These are phyloP conservation scores for Cokeromyces recurvatus DNA, from an alignment of 371 early-diverging fungal genomes.

Conservation along the genomic window DNA sequence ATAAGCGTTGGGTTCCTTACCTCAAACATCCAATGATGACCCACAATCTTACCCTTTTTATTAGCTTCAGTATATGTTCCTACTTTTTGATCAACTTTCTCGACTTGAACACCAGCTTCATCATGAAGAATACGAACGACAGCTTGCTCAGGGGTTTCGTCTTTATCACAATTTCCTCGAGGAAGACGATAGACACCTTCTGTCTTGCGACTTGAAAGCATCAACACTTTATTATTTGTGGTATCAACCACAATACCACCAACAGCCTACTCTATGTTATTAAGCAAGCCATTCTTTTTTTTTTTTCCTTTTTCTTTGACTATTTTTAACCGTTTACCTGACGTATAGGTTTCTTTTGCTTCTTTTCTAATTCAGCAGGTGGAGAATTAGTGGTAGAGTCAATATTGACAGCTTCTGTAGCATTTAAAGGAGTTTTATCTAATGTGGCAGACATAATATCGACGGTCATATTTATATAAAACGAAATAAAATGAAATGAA, in stretches of 20 bases:
- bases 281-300: too few species aligned
- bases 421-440: too few species aligned
- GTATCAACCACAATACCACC: slow-evolving; percentile 35
- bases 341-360: slow-evolving; percentile 18
- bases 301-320: neutral
- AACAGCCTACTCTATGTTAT: slow-evolving; percentile 19
- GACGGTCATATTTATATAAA: too few species aligned
- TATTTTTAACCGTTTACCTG: slow-evolving; percentile 10
- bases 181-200: slow-evolving; percentile 35
- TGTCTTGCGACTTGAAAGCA: slow-evolving; percentile 38
- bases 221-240: slow-evolving; percentile 20
- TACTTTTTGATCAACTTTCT: slow-evolving; percentile 14
- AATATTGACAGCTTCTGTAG: neutral
- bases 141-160: slow-evolving; percentile 26
- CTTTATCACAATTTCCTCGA: slow-evolving; percentile 28
- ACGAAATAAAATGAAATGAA: too few species aligned
- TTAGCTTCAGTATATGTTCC: slow-evolving; percentile 43
- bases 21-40: slow-evolving; percentile 47
- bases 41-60: slow-evolving; percentile 42
- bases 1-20: slow-evolving; percentile 21
- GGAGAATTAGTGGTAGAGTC: neutral
- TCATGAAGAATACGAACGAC: slow-evolving; percentile 33
- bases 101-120: slow-evolving; percentile 28
- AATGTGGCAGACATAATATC: too few species aligned
- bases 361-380: slow-evolving; percentile 11